Conservation (phyloP, 352 stramenopile species). For the Discostella stelligera region DNA sequence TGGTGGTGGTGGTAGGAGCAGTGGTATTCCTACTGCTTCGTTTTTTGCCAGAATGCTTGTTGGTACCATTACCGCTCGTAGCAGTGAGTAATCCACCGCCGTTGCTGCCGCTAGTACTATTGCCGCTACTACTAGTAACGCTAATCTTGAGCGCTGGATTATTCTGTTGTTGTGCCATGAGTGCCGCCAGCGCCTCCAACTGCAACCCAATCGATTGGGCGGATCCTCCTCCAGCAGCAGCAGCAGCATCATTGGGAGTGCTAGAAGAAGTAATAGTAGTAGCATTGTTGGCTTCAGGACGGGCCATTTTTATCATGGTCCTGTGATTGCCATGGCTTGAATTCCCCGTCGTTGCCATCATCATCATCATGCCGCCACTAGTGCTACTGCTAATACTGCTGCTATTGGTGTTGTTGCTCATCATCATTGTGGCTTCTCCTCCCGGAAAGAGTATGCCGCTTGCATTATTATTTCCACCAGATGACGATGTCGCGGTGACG, state of each 20-base stretch:
- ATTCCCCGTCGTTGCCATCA: not conserved
- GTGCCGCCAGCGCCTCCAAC: slow-evolving; percentile 11
- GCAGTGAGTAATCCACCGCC: not conserved
- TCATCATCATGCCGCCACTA: not conserved
- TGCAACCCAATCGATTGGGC: slow-evolving; percentile 19
- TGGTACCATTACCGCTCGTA: too few relatives aligned
- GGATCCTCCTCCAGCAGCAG: not conserved
- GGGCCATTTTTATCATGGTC: too few relatives aligned
- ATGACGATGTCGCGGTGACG: not conserved
- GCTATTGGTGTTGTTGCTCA: not conserved
- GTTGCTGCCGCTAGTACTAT: not conserved
- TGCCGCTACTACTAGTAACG: not conserved
- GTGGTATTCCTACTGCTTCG: not conserved
- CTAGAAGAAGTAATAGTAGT: not conserved
- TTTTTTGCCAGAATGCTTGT: not conserved
- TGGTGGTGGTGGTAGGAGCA: too few relatives aligned
- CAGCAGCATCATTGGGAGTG: slow-evolving; percentile 9
- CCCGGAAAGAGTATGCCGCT: not conserved
- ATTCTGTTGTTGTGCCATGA: slow-evolving; percentile 2
- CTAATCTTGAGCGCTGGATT: not conserved
- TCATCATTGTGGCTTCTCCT: not conserved
- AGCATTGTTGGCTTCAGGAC: slow-evolving; percentile 8
- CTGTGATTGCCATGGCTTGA: too few relatives aligned
- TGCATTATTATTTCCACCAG: not conserved
- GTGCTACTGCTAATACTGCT: not conserved